Evolutionary conservation across 2,329 filamentous ascomycete species (phyloP).

Genomic region (Moelleriella libera): DNA sequence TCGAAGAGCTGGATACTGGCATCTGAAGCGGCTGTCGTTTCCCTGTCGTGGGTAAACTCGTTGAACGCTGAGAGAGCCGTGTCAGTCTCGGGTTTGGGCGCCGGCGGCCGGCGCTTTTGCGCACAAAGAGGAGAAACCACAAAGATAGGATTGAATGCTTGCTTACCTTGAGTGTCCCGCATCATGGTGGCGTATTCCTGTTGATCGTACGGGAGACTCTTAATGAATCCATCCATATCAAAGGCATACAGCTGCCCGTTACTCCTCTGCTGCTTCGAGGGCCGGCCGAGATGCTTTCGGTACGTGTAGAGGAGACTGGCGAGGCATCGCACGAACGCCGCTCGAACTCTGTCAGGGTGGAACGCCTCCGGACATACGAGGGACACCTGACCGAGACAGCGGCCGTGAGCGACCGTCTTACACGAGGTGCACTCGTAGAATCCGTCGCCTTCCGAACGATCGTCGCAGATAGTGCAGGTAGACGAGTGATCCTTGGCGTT

Average conservation of each 20-base stretch:
- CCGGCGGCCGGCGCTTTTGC: neutral
- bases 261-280: slow-evolving; percentile 44
- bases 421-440: slow-evolving; percentile 63
- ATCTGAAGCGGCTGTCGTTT: slow-evolving; percentile 47
- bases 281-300: slow-evolving; percentile 46
- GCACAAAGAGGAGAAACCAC: too few relatives aligned
- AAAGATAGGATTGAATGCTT: too few relatives aligned
- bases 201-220: slow-evolving; percentile 49
- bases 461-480: slow-evolving; percentile 62
- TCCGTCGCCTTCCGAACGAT: slow-evolving; percentile 56
- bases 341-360: slow-evolving; percentile 45
- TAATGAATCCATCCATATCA: slow-evolving; percentile 51
- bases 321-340: slow-evolving; percentile 49
- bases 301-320: slow-evolving; percentile 55
- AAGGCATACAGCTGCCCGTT: slow-evolving; percentile 48
- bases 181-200: slow-evolving; percentile 51
- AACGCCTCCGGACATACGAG: slow-evolving; percentile 51
- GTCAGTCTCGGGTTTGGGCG: neutral
- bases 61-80: slow-evolving; percentile 37
- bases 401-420: slow-evolving; percentile 38
- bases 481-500: slow-evolving; percentile 42
- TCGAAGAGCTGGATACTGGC: slow-evolving; percentile 65
- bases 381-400: slow-evolving; percentile 47
- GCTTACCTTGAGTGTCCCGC: slow-evolving; percentile 51
- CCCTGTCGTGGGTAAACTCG: slow-evolving; percentile 73